A percentile compares a stretch with the other conserved stretches of the same genome.
Evolutionary conservation across 306 rosid species (phyloP).

Genomic region (Gastrolobium bilobum): DNA sequence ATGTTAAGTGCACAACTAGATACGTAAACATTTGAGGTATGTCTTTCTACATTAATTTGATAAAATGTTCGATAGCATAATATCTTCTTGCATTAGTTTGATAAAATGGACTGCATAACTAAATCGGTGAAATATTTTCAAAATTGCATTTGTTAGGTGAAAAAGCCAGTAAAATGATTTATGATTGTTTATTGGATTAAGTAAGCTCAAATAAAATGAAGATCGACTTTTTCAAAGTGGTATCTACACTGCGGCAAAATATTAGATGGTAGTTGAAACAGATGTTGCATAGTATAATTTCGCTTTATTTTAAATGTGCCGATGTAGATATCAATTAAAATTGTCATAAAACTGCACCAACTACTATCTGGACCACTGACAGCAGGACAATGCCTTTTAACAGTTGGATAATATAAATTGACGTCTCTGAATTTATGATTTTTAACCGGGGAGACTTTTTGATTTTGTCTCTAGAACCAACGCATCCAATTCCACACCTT

Average conservation of each 20-base stretch:
- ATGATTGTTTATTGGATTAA: neutral
- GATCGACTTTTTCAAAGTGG: neutral
- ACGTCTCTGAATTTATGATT: constrained; percentile 41
- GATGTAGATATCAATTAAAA: constrained; percentile 46
- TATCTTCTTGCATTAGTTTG: too few species aligned
- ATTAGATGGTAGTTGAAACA: constrained; percentile 29
- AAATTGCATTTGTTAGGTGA: neutral
- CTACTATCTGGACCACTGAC: constrained; percentile 60
- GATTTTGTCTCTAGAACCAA: constrained; percentile 13
- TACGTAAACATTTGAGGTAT: too few species aligned
- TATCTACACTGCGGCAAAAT: neutral
- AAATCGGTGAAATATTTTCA: neutral
- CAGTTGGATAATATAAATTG: constrained; percentile 40
- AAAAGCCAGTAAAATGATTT: neutral
- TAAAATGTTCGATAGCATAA: too few species aligned
- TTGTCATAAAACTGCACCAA: constrained; percentile 50
- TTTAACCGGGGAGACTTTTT: constrained; percentile 16
- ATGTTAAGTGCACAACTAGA: too few species aligned
- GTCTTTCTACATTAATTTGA: too few species aligned
- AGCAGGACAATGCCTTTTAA: constrained; percentile 46
- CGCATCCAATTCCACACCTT: constrained; percentile 23
- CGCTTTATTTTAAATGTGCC: constrained; percentile 6
- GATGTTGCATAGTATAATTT: constrained; percentile 3
- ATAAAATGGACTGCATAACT: too few species aligned
- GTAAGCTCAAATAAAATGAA: neutral